Percentiles rank a stretch among this genome's conserved stretches.
These are phyloP conservation scores for Amanita exitialis DNA, from an alignment of 768 basidiomycete genomes.

Conservation along the genomic window DNA sequence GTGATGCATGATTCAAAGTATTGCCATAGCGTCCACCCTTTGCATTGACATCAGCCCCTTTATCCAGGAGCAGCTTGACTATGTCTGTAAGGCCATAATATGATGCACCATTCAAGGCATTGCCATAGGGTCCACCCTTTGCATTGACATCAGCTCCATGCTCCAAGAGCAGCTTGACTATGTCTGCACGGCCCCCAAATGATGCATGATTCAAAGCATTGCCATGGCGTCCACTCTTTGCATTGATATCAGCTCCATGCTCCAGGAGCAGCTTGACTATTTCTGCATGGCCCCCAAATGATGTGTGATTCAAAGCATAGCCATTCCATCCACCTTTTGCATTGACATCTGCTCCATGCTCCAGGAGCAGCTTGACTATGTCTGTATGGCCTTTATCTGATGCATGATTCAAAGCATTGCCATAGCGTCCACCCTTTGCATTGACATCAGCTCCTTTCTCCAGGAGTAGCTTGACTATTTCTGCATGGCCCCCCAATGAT, in stretches of 20 bases:
- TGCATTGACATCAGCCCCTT: too few species aligned
- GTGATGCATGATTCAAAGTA: too few species aligned
- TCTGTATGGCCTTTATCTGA: not conserved
- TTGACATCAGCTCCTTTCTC: too few species aligned
- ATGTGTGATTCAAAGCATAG: not conserved
- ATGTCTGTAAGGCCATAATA: too few species aligned
- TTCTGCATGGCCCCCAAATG: not conserved
- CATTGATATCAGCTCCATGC: not conserved
- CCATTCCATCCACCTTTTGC: not conserved
- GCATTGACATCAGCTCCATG: not conserved
- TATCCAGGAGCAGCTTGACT: too few species aligned
- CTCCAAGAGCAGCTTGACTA: not conserved
- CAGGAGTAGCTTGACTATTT: too few species aligned
- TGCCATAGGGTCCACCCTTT: too few species aligned
- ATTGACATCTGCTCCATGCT: not conserved
- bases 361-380: not conserved
- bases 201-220: too few species aligned
- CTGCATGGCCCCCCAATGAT: not conserved
- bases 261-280: not conserved
- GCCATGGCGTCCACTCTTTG: too few species aligned
- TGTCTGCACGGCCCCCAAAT: too few species aligned
- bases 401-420: not conserved
- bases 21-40: too few species aligned
- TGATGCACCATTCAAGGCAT: too few species aligned
- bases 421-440: not conserved